Conservation (phyloP, 2,329 filamentous ascomycete species). For the Aureobasidium mangrovei region DNA sequence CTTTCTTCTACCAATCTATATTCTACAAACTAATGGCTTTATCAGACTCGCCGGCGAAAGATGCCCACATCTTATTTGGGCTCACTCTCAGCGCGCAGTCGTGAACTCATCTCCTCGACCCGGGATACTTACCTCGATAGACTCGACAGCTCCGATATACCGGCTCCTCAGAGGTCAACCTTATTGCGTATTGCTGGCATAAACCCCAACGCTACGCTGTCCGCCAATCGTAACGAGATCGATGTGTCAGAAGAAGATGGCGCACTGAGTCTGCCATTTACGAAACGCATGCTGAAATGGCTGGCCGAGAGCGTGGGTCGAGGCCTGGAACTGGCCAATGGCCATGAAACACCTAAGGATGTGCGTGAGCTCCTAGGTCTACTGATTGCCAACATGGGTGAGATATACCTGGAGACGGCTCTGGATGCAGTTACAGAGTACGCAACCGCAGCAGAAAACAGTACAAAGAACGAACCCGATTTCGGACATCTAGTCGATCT, state of each 20-base stretch:
- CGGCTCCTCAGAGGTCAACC: conserved; percentile 79
- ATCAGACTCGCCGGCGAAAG: conserved; percentile 67
- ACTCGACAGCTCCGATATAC: conserved; percentile 80
- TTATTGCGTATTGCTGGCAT: conserved; percentile 83
- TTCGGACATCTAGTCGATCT: conserved; percentile 72
- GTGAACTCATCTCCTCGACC: conserved; percentile 76
- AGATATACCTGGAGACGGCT: conserved; percentile 62
- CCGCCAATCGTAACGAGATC: conserved; percentile 64
- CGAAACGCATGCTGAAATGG: conserved; percentile 98
- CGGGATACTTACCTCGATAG: conserved; percentile 87
- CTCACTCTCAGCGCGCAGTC: conserved; percentile 79
- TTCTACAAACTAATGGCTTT: background rate
- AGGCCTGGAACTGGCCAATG: conserved; percentile 80
- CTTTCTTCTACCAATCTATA: background rate
- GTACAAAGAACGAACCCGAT: conserved; percentile 72
- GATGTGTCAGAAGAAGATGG: conserved; percentile 89
- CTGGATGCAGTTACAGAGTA: conserved; percentile 64
- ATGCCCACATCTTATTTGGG: conserved; percentile 86
- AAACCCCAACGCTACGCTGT: conserved; percentile 45
- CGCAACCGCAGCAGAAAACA: conserved; percentile 66
- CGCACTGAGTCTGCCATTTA: conserved; percentile 67
- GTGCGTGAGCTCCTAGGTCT: conserved; percentile 77
- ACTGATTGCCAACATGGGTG: conserved; percentile 77
- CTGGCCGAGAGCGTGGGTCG: conserved; percentile 88
- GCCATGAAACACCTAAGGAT: conserved; percentile 86